These are phyloP conservation scores for Apiospora sp. DNA, from an alignment of 2,329 filamentous ascomycete species.

Conservation along the genomic window DNA sequence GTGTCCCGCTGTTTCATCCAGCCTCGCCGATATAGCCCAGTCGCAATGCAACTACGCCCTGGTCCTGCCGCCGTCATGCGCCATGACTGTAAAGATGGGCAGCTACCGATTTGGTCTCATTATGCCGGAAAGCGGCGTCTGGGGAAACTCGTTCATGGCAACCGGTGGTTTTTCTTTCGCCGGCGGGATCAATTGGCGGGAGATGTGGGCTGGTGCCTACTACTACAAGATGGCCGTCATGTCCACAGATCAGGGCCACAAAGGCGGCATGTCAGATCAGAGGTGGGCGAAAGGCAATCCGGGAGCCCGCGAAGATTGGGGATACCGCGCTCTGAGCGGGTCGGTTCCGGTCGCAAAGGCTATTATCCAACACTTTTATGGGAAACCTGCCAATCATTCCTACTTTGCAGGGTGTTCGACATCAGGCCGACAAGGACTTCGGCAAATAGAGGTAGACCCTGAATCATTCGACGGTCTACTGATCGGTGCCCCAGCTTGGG, in stretches of 20 bases:
- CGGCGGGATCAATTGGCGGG: slow-evolving; percentile 44
- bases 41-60: neutral
- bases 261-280: slow-evolving; percentile 39
- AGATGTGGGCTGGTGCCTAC: slow-evolving; percentile 14
- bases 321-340: slow-evolving; percentile 54
- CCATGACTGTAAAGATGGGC: neutral
- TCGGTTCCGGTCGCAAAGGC: slow-evolving; percentile 55
- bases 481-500: slow-evolving; percentile 51
- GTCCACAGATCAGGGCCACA: slow-evolving; percentile 54
- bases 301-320: slow-evolving; percentile 50
- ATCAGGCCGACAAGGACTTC: slow-evolving; percentile 65
- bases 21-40: too few species aligned
- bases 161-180: slow-evolving; percentile 27
- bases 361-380: slow-evolving; percentile 58
- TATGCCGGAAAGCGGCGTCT: neutral
- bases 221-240: slow-evolving; percentile 52
- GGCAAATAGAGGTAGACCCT: slow-evolving; percentile 59
- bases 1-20: neutral
- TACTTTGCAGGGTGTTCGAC: slow-evolving; percentile 68
- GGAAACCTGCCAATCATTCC: slow-evolving; percentile 50
- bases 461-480: slow-evolving; percentile 65
- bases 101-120: neutral
- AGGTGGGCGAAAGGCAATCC: slow-evolving; percentile 50
- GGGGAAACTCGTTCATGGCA: neutral
- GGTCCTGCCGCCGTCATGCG: neutral